phyloP scores from a whole-genome alignment of 768 basidiomycete genomes.

The Kwoniella pini region DNA sequence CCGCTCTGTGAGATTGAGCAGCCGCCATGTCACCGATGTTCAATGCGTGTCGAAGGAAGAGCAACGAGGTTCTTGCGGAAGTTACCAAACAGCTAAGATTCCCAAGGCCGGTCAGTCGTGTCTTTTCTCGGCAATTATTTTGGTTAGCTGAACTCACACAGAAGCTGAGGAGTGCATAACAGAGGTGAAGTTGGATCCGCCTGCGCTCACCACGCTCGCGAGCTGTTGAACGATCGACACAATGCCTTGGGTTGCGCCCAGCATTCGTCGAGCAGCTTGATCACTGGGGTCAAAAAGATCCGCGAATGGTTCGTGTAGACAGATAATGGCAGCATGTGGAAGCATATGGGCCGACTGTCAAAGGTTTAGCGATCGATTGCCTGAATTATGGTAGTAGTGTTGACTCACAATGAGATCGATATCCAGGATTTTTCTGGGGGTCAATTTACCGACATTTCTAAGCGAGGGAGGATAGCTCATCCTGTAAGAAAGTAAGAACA shows the following conservation, averaged over 20 bases:
- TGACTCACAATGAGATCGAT: conserved; percentile 43
- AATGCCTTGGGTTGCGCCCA: conserved; percentile 36
- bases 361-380: neutral
- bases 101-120: too few species aligned
- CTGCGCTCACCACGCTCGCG: conserved; percentile 18
- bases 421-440: conserved; percentile 31
- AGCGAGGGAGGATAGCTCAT: conserved; percentile 45
- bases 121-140: too few species aligned
- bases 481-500: conserved; percentile 15
- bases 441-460: conserved; percentile 32
- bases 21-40: conserved; percentile 29
- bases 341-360: conserved; percentile 44
- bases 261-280: conserved; percentile 28
- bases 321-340: conserved; percentile 42
- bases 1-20: conserved; percentile 33
- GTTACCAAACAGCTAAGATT: conserved; percentile 38
- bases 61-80: conserved; percentile 39
- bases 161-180: conserved; percentile 47
- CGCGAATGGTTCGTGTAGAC: conserved; percentile 46
- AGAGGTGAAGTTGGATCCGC: conserved; percentile 17
- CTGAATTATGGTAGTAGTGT: neutral
- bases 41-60: conserved; percentile 42
- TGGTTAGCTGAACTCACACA: conserved; percentile 28
- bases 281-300: conserved; percentile 40
- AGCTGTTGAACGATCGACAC: conserved; percentile 41